Conservation (phyloP, 2,329 filamentous ascomycete species). For the Nothophaeocryptopus gaeumannii region DNA sequence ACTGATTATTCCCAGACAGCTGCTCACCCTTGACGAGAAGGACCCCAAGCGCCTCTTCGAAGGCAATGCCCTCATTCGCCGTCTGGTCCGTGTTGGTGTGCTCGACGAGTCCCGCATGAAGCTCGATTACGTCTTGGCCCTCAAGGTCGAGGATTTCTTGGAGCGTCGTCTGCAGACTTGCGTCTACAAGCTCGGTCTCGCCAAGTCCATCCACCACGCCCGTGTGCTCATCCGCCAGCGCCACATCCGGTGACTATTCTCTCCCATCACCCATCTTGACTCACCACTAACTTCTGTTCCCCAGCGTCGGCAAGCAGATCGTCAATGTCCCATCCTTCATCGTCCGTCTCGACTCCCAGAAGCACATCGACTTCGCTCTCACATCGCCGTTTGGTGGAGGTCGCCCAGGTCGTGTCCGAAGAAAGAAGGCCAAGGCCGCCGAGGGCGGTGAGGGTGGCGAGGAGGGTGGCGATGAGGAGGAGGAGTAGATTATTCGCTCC, state of each 20-base stretch:
- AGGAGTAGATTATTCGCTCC: slow-evolving; percentile 32
- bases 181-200: slow-evolving; percentile 99
- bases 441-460: slow-evolving; percentile 78
- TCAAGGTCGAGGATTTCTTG: slow-evolving; percentile 99
- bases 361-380: slow-evolving; percentile 99
- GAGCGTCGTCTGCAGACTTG: slow-evolving; percentile 99
- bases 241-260: slow-evolving; percentile 72
- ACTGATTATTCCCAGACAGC: slow-evolving; percentile 67
- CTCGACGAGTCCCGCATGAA: slow-evolving; percentile 99
- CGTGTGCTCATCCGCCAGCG: slow-evolving; percentile 99
- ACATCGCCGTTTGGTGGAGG: slow-evolving; percentile 97
- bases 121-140: slow-evolving; percentile 99
- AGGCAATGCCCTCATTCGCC: slow-evolving; percentile 99
- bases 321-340: slow-evolving; percentile 99
- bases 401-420: slow-evolving; percentile 93
- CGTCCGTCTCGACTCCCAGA: slow-evolving; percentile 99
- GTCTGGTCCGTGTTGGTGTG: slow-evolving; percentile 99
- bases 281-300: slow-evolving; percentile 24
- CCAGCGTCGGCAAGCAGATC: slow-evolving; percentile 97
- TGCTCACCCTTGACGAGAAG: slow-evolving; percentile 99
- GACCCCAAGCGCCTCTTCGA: slow-evolving; percentile 99
- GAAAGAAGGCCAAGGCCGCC: slow-evolving; percentile 99
- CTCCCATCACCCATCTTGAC: slow-evolving; percentile 3
- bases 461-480: slow-evolving; percentile 80
- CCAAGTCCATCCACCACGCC: slow-evolving; percentile 99